Base-by-base conservation (phyloP, 2,329 filamentous ascomycete genomes). In the Aspergillus sp. region DNA sequence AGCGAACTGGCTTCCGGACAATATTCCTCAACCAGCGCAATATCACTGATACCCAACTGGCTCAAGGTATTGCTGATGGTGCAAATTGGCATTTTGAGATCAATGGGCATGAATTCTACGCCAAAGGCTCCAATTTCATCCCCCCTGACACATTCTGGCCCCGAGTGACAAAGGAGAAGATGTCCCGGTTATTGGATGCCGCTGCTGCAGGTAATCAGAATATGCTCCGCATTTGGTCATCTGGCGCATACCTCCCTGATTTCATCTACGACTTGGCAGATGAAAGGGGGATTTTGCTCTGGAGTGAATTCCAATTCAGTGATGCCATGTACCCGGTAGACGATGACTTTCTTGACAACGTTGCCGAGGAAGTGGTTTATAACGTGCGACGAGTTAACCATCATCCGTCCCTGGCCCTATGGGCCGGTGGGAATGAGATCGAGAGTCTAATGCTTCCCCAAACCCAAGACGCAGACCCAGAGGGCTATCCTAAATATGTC, bases 81-180 rank as follows among this genome's bases (percentile, higher is more conserved):
- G 81, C 80, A 44, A 83, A 84, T 68, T 85, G 84, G 84, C 84
- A 88, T 66, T 88, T 88, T 61, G 84, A 88, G 66, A 78, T 88
- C 58, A 88, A 88, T 58, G 85, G 85, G 0, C 79, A 83, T 49
- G 80, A 84, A 12, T 85, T 88, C 62, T 88, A 86, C 63, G 84
- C 83, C 2, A 87, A 87, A 65, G 85, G 84, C 4, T 85, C 82
- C 17, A 87, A 87, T 62, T 82, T 87, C 61, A 85, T 87, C 50
- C 84, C 85, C 0, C 84, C 83, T 0, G 84, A 87, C 66, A 79
- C 80, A 2, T 87, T 88, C 67, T 87, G 84, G 84, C 80, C 85
- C 1, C 76, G 84, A 44, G 84, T 87, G 6, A 86, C 83, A 0
- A 68, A 75, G 23, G 71, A 73, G 0, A 79, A 78, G 44, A 84